Evolutionary conservation across 352 stramenopile species (phyloP), one percentile per base, ranked within the genome.

Genomic region (Phytopythium aichiense): DNA sequence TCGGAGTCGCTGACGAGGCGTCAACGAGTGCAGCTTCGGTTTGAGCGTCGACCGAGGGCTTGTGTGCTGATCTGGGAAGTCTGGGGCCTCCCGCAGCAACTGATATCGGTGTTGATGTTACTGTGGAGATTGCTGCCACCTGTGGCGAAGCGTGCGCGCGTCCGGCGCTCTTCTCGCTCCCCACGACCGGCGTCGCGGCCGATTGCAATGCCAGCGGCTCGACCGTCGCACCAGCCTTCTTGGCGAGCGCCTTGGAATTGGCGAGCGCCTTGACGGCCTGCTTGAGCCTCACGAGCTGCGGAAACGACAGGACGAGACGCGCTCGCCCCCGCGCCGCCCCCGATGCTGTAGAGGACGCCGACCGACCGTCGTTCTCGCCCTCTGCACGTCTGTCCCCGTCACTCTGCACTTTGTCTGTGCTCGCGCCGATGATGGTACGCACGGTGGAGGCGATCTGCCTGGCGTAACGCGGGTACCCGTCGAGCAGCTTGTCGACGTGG

Each of bases 381-480:
- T 33, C 52, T 6, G 18, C 9, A 7, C 33, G 52, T 18, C 13
- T 38, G 2, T 35, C 13, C 0, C 25, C 20, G 15, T 18, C 23
- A 18, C 25, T 15, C 2, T 35, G 33, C 4, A 0, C 20, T 0
- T 38, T 49, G 7, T 31, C 38, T 2, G 42, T 7, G 7, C 42
- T 20, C 5, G 23, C 31, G 16, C 52, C 52, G 22, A 58, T 48
- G 7, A 58, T 58, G 2, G 31, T 58, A 6, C 33, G 31, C 13
- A 58, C 52, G 37, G 52, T 58, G 2, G 25, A 20, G 18, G 52
- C 35, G 23, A 88, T 88, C 37, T 67, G 66, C 33, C 68, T 60
- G 13, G 77, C 73, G 31, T 72, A 84, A 35, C 67, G 67, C 4
- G 79, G 79, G 48, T 88, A 88, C 15, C 68, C 74, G 49, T 85